Evolutionary conservation across 2,329 filamentous ascomycete species (phyloP).

Genomic region (Colletotrichum sp.): DNA sequence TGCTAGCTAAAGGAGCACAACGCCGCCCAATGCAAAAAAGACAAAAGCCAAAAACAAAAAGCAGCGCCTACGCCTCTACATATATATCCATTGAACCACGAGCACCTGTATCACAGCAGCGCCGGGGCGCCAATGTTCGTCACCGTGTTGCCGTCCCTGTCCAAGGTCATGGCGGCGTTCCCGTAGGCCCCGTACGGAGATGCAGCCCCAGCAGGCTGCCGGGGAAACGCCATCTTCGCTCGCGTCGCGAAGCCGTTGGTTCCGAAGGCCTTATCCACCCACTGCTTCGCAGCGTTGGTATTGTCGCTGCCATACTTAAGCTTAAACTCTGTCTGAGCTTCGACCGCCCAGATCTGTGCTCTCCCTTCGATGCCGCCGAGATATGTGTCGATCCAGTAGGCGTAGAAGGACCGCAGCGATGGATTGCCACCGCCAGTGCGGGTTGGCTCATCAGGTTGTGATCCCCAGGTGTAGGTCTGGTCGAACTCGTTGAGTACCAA

Average conservation of each 20-base stretch:
- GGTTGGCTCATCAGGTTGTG: background rate
- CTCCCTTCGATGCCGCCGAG: background rate
- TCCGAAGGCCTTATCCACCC: background rate
- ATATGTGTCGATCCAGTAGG: background rate
- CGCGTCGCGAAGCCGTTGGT: background rate
- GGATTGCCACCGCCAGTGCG: background rate
- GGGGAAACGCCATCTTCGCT: background rate
- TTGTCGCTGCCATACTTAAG: background rate
- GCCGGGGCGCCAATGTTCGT: background rate
- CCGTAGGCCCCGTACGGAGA: background rate
- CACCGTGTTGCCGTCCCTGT: background rate
- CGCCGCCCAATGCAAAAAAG: background rate
- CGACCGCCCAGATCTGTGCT: background rate
- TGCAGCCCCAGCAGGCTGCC: background rate
- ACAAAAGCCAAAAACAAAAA: too few species aligned
- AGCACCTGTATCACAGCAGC: background rate
- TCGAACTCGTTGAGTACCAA: constrained; percentile 1
- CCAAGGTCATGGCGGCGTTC: background rate
- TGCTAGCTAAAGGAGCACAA: background rate
- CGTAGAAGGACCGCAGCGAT: background rate
- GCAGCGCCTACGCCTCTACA: background rate
- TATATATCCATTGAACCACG: rapidly evolving
- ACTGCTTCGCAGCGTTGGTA: background rate
- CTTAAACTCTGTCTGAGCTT: background rate
- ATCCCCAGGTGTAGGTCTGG: background rate